These are phyloP conservation scores for Hydnomerulius pinastri DNA, from an alignment of 768 basidiomycete species.

Conservation along the genomic window DNA sequence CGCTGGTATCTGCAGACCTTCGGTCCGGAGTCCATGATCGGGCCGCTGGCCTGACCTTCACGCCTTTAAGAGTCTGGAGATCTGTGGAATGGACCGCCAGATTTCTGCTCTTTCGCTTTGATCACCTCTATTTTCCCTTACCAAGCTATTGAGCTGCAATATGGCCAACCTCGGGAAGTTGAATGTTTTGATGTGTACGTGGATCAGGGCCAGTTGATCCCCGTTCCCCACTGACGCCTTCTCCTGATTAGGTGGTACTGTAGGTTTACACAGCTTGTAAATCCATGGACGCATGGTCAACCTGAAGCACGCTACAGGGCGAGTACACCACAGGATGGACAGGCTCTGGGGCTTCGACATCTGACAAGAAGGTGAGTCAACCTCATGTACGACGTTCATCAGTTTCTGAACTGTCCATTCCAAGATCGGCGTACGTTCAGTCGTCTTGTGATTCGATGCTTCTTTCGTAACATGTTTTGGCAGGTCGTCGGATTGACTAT, in stretches of 20 bases:
- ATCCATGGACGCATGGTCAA: background rate
- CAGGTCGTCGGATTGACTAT: conserved; percentile 89
- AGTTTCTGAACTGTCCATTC: conserved; percentile 1
- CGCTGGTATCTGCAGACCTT: background rate
- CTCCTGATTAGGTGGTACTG: conserved; percentile 45
- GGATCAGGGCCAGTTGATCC: background rate
- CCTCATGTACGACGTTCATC: background rate
- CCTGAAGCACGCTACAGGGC: conserved; percentile 42
- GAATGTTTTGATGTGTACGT: conserved; percentile 79
- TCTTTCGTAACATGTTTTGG: conserved; percentile 17
- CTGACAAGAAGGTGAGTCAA: conserved; percentile 82
- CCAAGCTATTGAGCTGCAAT: background rate
- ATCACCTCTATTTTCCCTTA: background rate
- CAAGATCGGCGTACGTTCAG: conserved; percentile 65
- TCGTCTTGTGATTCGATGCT: conserved; percentile 4
- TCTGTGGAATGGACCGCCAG: background rate
- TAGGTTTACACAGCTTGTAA: conserved; percentile 21
- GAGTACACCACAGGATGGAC: conserved; percentile 98
- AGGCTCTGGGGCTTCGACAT: conserved; percentile 86
- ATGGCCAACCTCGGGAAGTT: conserved; percentile 56
- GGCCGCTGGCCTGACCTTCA: background rate
- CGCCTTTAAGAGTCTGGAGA: background rate
- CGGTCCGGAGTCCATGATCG: conserved; percentile 6
- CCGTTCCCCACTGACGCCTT: conserved; percentile 4
- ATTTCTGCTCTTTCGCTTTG: background rate